These are phyloP conservation scores for Paecilomyces niveus DNA, from an alignment of 2,329 filamentous ascomycete species.

Conservation along the genomic window DNA sequence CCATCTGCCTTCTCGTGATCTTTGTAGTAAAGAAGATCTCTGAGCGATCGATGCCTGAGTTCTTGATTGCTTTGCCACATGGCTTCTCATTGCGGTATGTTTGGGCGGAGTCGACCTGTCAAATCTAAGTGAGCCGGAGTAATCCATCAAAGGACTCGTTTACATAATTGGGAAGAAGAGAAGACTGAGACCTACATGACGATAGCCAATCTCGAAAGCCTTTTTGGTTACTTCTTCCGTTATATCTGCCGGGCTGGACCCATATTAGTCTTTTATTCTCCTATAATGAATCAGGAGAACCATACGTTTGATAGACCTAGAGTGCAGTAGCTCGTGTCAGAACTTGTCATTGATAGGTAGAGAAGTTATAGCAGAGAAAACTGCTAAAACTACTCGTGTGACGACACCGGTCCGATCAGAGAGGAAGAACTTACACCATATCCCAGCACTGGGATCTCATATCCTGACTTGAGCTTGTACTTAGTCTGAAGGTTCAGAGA, in stretches of 20 bases:
- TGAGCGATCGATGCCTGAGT: slow-evolving; percentile 45
- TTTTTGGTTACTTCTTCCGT: slow-evolving; percentile 53
- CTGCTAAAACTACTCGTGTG: neutral
- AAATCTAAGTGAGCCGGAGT: neutral
- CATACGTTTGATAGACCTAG: slow-evolving; percentile 35
- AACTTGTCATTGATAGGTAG: neutral
- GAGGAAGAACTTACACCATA: slow-evolving; percentile 44
- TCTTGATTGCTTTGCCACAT: slow-evolving; percentile 46
- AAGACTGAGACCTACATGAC: slow-evolving; percentile 40
- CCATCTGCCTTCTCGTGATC: slow-evolving; percentile 44
- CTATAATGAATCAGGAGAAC: neutral
- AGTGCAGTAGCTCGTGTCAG: neutral
- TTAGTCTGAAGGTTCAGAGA: slow-evolving; percentile 25
- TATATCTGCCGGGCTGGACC: slow-evolving; percentile 40
- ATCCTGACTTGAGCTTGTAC: slow-evolving; percentile 51
- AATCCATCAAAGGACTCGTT: neutral
- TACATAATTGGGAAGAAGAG: neutral
- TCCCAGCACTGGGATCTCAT: slow-evolving; percentile 54
- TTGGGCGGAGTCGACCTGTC: slow-evolving; percentile 51
- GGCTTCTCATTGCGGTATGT: slow-evolving; percentile 53
- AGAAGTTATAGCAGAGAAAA: neutral
- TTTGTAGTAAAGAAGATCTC: slow-evolving; percentile 59
- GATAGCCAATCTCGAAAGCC: slow-evolving; percentile 50
- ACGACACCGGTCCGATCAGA: neutral
- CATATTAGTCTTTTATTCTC: slow-evolving; percentile 21